These are phyloP conservation scores for Termitomyces sp. DNA, from an alignment of 768 basidiomycete species.

Conservation along the genomic window DNA sequence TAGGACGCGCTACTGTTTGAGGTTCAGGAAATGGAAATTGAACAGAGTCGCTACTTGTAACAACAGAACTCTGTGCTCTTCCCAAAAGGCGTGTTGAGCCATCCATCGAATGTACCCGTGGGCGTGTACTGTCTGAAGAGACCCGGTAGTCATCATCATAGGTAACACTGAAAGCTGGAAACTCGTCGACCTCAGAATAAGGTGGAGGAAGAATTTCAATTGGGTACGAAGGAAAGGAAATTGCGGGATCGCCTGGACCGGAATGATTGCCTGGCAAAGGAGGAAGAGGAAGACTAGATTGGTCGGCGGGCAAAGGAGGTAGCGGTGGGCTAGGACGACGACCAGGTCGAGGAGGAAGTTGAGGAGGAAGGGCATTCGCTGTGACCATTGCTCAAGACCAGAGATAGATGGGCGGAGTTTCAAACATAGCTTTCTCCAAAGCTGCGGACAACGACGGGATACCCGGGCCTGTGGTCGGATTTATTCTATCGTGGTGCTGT, in stretches of 20 bases:
- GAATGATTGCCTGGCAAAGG: not conserved
- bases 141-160: slow-evolving; percentile 25
- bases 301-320: not conserved
- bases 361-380: not conserved
- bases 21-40: slow-evolving; percentile 47
- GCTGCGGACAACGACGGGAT: too few species aligned
- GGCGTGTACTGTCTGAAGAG: slow-evolving; percentile 21
- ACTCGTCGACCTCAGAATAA: slow-evolving; percentile 11
- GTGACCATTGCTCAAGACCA: not conserved
- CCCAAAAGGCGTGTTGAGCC: slow-evolving; percentile 22
- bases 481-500: not conserved
- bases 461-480: not conserved
- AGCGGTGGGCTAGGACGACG: not conserved
- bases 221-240: slow-evolving; percentile 23
- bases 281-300: slow-evolving; percentile 2
- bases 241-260: slow-evolving; percentile 1
- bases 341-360: slow-evolving; percentile 1
- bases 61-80: slow-evolving; percentile 34
- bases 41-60: slow-evolving; percentile 10
- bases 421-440: not conserved
- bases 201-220: slow-evolving; percentile 22
- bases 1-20: slow-evolving; percentile 36
- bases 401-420: slow-evolving; percentile 1
- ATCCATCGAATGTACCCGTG: slow-evolving; percentile 28
- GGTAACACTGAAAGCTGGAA: slow-evolving; percentile 22